phyloP scores from a whole-genome alignment of 306 rosid species.

The Trichosanthes truncata region DNA sequence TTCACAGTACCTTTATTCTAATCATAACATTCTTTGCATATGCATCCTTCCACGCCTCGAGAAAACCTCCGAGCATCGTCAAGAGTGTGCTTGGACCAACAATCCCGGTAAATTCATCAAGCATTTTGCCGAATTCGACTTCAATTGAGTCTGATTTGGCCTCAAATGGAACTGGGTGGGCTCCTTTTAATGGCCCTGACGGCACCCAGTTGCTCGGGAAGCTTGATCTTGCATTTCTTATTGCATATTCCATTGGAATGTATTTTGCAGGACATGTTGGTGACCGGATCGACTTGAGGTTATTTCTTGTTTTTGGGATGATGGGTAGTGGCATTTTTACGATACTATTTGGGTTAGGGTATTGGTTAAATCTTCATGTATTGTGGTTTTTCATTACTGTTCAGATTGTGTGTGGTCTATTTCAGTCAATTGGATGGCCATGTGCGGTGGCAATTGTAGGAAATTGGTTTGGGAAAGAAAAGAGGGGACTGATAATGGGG shows the following conservation, averaged over 20 bases:
- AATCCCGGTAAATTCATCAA: slow-evolving; percentile 32
- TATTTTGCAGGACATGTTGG: slow-evolving; percentile 78
- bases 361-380: slow-evolving; percentile 67
- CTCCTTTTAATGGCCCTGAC: slow-evolving; percentile 58
- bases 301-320: slow-evolving; percentile 82
- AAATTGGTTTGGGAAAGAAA: slow-evolving; percentile 69
- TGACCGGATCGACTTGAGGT: slow-evolving; percentile 72
- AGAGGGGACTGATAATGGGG: slow-evolving; percentile 93
- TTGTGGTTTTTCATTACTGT: slow-evolving; percentile 59
- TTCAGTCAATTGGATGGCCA: slow-evolving; percentile 99
- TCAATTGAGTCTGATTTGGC: slow-evolving; percentile 7
- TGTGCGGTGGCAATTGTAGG: slow-evolving; percentile 89
- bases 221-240: slow-evolving; percentile 79
- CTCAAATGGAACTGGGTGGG: slow-evolving; percentile 52
- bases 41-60: slow-evolving; percentile 82
- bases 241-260: slow-evolving; percentile 74
- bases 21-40: slow-evolving; percentile 60
- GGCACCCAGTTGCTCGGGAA: slow-evolving; percentile 76
- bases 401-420: slow-evolving; percentile 72
- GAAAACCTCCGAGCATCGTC: slow-evolving; percentile 89
- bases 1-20: slow-evolving; percentile 53
- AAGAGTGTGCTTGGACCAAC: slow-evolving; percentile 82
- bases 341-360: slow-evolving; percentile 65
- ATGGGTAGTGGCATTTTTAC: slow-evolving; percentile 77
- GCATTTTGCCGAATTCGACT: slow-evolving; percentile 24